Conservation (phyloP, 139 green algal species). For the Micractinium sp. region DNA sequence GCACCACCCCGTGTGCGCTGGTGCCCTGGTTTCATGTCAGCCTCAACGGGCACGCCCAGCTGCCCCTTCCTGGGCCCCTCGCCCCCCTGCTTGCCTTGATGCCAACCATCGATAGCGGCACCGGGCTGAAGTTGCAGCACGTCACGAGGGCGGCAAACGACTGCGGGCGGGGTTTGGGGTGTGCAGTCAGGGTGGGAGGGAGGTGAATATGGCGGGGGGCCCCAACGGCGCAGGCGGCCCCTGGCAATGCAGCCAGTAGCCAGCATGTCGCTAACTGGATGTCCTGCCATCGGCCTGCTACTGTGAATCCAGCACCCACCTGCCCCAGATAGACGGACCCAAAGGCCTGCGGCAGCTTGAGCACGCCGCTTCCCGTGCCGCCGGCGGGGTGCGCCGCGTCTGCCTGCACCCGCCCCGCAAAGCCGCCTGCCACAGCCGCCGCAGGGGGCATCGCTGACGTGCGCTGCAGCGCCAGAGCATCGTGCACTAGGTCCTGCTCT, state of each 20-base stretch:
- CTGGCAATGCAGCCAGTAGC: background rate
- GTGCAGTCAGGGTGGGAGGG: background rate
- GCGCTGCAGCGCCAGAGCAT: background rate
- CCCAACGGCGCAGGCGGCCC: background rate
- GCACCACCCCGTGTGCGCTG: too few species aligned
- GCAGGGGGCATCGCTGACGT: background rate
- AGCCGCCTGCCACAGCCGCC: background rate
- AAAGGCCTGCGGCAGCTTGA: conserved; percentile 16
- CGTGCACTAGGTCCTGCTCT: background rate
- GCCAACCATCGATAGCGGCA: background rate
- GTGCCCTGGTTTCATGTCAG: background rate
- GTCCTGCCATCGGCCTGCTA: background rate
- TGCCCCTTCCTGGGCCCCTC: background rate
- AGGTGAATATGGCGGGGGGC: background rate
- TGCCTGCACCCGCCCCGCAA: background rate
- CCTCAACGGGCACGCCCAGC: too few species aligned
- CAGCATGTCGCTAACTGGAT: background rate
- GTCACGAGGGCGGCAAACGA: conserved; percentile 17
- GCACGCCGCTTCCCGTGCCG: conserved; percentile 7
- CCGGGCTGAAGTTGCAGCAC: conserved; percentile 3
- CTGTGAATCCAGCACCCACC: background rate
- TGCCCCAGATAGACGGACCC: conserved; percentile 23
- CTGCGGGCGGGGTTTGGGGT: background rate
- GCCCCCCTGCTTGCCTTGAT: conserved; percentile 18
- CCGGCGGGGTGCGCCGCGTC: background rate